Evolutionary conservation across 352 stramenopile species (phyloP), one percentile per base, ranked within the genome.

Genomic region (Globisporangium nagaii): DNA sequence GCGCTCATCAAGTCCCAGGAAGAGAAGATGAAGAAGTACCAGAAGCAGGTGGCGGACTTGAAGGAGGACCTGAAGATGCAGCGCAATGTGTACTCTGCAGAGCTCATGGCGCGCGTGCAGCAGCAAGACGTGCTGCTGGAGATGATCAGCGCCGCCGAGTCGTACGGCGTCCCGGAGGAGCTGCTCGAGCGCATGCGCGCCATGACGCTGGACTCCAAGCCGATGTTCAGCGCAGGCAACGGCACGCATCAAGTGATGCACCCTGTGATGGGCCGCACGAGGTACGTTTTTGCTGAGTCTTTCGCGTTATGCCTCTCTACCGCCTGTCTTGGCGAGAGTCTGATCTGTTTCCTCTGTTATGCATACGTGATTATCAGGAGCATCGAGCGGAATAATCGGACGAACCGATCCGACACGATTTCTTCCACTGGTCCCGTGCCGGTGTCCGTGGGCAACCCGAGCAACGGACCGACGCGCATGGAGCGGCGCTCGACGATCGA

Each of bases 11-110:
- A 92, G 66, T 91, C 79, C 4, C 84, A 94, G 53, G 84, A 94
- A 46, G 84, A 94, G 66, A 94, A 94, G 58, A 92, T 94, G 84
- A 91, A 90, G 59, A 91, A 91, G 57, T 91, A 90, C 55, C 83
- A 93, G 53, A 91, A 91, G 57, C 82, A 94, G 55, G 77, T 94
- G 19, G 66, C 66, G 4, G 81, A 94, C 34, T 43, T 92, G 24
- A 90, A 92, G 56, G 84, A 92, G 42, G 84, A 94, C 49, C 55
- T 94, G 15, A 74, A 77, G 53, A 84, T 88, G 76, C 79, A 90
- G 50, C 75, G 80, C 34, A 88, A 73, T 30, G 79, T 92, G 41
- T 92, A 90, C 59, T 86, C 82, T 11, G 71, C 77, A 7, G 79
- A 92, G 60, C 67, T 92, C 30, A 86, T 79, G 64, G 79, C 82